Evolutionary conservation across 2,329 filamentous ascomycete genomes (phyloP).

Genomic region (Aspergillus udagawae): DNA sequence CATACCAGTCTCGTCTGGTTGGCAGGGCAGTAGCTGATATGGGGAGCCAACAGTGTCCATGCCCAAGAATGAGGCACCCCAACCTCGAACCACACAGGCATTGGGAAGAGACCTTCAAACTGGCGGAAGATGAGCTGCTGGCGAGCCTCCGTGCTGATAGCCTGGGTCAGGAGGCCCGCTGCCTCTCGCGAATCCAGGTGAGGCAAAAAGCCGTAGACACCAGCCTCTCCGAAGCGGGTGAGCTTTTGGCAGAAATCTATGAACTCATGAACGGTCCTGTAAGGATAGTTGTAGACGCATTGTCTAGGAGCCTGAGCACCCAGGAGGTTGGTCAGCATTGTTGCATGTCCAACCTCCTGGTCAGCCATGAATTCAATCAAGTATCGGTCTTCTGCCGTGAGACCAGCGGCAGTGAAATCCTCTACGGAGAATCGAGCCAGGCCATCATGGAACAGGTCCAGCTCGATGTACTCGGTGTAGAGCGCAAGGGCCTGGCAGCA

Average conservation of each 20-base stretch:
- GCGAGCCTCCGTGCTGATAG: constrained; percentile 72
- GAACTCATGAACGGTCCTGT: constrained; percentile 68
- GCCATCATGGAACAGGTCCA: constrained; percentile 77
- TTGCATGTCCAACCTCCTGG: constrained; percentile 75
- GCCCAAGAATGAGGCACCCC: constrained; percentile 81
- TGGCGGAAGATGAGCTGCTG: constrained; percentile 85
- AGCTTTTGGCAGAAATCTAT: constrained; percentile 82
- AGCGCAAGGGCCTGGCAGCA: constrained; percentile 56
- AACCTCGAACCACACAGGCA: constrained; percentile 77
- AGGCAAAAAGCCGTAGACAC: constrained; percentile 75
- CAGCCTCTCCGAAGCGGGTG: constrained; percentile 75
- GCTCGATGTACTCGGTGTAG: constrained; percentile 81
- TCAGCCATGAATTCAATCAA: constrained; percentile 73
- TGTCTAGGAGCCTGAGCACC: constrained; percentile 66
- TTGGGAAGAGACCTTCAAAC: constrained; percentile 72
- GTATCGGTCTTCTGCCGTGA: constrained; percentile 65
- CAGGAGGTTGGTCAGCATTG: constrained; percentile 72
- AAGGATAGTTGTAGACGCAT: constrained; percentile 80
- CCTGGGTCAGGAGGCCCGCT: constrained; percentile 68
- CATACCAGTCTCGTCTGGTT: constrained; percentile 72
- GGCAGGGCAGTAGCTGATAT: constrained; percentile 70
- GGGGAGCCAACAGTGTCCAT: constrained; percentile 76
- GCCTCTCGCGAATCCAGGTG: constrained; percentile 74
- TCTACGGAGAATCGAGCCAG: constrained; percentile 64
- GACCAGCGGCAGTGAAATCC: constrained; percentile 65